Conservation (phyloP, 2,329 filamentous ascomycete genomes). For the Trichoderma sp. region DNA sequence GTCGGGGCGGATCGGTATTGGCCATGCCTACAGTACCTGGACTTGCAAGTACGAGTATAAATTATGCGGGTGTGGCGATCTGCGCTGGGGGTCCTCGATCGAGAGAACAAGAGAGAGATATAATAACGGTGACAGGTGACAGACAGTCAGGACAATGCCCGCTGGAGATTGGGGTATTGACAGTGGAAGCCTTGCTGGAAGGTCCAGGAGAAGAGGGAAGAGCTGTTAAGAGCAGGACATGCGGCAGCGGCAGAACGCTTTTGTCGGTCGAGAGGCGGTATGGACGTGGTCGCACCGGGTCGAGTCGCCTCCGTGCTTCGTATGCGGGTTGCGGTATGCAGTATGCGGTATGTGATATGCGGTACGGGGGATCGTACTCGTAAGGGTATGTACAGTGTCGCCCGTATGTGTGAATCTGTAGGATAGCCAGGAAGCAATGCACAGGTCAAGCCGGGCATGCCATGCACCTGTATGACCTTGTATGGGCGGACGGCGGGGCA, state of each 20-base stretch:
- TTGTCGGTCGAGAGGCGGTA: slow-evolving; percentile 17
- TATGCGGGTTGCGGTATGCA: neutral
- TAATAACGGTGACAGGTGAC: neutral
- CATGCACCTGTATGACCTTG: neutral
- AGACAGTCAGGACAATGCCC: neutral
- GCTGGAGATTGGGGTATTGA: neutral
- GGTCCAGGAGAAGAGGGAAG: slow-evolving; percentile 3
- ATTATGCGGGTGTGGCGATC: slow-evolving; percentile 13
- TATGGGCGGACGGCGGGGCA: neutral
- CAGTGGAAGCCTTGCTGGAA: slow-evolving; percentile 2
- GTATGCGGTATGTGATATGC: neutral
- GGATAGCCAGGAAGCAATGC: neutral
- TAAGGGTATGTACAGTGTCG: neutral
- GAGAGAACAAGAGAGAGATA: neutral
- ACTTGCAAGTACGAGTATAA: neutral
- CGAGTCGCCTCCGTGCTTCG: neutral
- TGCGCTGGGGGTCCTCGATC: neutral
- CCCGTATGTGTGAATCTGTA: neutral
- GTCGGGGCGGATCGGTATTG: slow-evolving; percentile 43
- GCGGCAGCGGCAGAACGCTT: neutral
- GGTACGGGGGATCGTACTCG: neutral
- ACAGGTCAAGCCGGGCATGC: neutral
- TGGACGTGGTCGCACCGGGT: slow-evolving; percentile 3
- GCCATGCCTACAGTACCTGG: slow-evolving; percentile 33
- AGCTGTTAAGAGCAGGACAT: slow-evolving; percentile 13